A percentile compares a stretch with the other conserved stretches of the same genome.
Conservation (phyloP, 345 rosid species). For the Eucalyptus sp. region DNA sequence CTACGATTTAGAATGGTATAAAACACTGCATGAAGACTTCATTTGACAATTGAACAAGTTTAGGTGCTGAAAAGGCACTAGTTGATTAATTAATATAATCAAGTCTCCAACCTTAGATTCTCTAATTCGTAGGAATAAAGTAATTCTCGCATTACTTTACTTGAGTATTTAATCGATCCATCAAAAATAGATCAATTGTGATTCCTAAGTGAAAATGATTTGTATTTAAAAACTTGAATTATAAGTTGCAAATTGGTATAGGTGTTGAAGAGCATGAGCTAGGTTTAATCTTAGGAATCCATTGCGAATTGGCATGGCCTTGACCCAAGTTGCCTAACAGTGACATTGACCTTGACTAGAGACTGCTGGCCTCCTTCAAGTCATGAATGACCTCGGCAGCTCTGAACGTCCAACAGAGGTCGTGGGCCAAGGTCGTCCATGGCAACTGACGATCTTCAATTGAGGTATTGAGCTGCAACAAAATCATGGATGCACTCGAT, state of each 20-base stretch:
- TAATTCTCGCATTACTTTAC: too few species aligned
- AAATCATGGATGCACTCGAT: too few species aligned
- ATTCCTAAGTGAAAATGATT: too few species aligned
- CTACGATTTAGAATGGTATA: too few species aligned
- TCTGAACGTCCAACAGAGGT: fast-evolving
- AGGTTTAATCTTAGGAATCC: too few species aligned
- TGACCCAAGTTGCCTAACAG: not conserved
- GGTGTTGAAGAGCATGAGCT: fast-evolving
- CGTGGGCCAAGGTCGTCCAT: not conserved
- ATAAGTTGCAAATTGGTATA: fast-evolving
- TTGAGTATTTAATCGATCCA: fast-evolving
- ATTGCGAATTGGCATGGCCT: not conserved
- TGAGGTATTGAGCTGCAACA: not conserved
- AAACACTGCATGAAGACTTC: too few species aligned
- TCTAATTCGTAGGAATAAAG: fast-evolving
- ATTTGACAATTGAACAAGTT: too few species aligned
- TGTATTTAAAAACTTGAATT: too few species aligned
- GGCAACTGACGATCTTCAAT: not conserved
- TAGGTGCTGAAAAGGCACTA: fast-evolving
- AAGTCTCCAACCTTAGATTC: fast-evolving
- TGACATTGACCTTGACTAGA: not conserved
- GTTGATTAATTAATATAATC: fast-evolving
- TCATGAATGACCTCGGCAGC: not conserved
- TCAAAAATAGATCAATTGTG: fast-evolving
- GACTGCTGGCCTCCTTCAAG: not conserved